A percentile compares a stretch with the other conserved stretches of the same genome.
Conservation (phyloP, 352 stramenopile species). For the Pythium grandisporangium region DNA sequence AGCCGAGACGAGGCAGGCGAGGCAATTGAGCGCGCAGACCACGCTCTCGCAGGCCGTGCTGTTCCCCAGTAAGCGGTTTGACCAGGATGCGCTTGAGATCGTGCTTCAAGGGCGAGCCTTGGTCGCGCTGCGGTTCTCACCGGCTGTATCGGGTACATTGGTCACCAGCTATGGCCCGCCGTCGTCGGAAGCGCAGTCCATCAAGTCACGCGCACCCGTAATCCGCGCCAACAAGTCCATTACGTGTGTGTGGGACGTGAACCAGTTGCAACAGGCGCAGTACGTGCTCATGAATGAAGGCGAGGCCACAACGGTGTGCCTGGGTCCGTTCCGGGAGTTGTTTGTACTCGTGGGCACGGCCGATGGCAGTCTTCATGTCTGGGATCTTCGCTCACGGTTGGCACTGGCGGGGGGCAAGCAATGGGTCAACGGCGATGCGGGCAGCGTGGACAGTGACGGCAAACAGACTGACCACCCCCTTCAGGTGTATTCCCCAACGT, state of each 20-base stretch:
- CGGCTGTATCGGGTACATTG: slow-evolving; percentile 34
- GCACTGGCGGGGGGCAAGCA: not conserved
- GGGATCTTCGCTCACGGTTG: slow-evolving; percentile 34
- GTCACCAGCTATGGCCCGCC: slow-evolving; percentile 25
- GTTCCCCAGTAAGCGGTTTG: slow-evolving; percentile 22
- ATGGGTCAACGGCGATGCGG: not conserved
- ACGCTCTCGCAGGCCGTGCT: slow-evolving; percentile 16
- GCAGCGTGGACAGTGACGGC: slow-evolving; percentile 18
- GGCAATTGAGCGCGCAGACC: slow-evolving; percentile 4
- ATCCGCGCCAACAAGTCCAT: slow-evolving; percentile 26
- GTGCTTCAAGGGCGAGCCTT: slow-evolving; percentile 23
- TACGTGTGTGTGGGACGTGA: slow-evolving; percentile 59
- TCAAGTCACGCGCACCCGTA: not conserved
- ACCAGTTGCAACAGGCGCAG: slow-evolving; percentile 27
- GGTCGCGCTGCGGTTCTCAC: slow-evolving; percentile 33
- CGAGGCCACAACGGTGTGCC: slow-evolving; percentile 18
- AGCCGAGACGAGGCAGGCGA: slow-evolving; percentile 2
- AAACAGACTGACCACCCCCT: no score
- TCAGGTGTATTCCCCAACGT: slow-evolving; percentile 36
- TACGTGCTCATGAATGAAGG: slow-evolving; percentile 46
- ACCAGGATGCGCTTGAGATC: slow-evolving; percentile 18
- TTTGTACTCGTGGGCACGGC: slow-evolving; percentile 44
- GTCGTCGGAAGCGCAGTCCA: slow-evolving; percentile 1
- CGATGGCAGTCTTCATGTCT: slow-evolving; percentile 57
- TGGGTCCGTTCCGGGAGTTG: slow-evolving; percentile 42